phyloP scores from a whole-genome alignment of 1,284 basidiomycete genomes.

The Rhizoctonia solani region DNA sequence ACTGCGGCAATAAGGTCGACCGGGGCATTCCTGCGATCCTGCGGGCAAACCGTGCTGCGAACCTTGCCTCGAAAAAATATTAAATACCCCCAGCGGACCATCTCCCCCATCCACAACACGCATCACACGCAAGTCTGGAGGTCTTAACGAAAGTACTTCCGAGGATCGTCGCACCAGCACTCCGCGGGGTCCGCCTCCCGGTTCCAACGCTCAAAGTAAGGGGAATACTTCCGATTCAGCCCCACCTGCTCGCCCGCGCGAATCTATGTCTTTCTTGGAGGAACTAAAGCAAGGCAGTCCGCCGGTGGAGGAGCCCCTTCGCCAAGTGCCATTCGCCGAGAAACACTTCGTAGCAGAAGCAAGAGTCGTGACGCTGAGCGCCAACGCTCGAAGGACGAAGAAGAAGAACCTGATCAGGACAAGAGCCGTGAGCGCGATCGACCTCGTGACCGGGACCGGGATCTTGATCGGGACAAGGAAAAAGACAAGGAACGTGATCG shows the following conservation, averaged over 20 bases:
- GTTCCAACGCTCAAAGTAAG: slow-evolving; percentile 5
- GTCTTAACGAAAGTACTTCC: not conserved
- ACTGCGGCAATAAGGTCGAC: slow-evolving; percentile 71
- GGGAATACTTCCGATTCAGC: not conserved
- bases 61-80: slow-evolving; percentile 67
- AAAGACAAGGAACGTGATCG: not conserved
- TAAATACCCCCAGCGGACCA: slow-evolving; percentile 21
- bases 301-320: slow-evolving; percentile 21
- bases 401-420: not conserved
- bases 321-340: slow-evolving; percentile 30
- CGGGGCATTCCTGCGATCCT: slow-evolving; percentile 77
- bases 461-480: not conserved
- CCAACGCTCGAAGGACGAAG: not conserved
- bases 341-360: slow-evolving; percentile 21
- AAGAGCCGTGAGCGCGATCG: not conserved
- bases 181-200: slow-evolving; percentile 4
- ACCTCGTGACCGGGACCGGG: not conserved
- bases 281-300: slow-evolving; percentile 28
- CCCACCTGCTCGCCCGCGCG: slow-evolving; percentile 16
- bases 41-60: slow-evolving; percentile 73
- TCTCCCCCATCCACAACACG: slow-evolving; percentile 15
- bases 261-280: slow-evolving; percentile 30
- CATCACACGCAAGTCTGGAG: slow-evolving; percentile 16
- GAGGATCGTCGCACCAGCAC: not conserved
- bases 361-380: slow-evolving; percentile 33